phyloP scores from a whole-genome alignment of 2,329 filamentous ascomycete genomes.

The Pseudogymnoascus pannorum region DNA sequence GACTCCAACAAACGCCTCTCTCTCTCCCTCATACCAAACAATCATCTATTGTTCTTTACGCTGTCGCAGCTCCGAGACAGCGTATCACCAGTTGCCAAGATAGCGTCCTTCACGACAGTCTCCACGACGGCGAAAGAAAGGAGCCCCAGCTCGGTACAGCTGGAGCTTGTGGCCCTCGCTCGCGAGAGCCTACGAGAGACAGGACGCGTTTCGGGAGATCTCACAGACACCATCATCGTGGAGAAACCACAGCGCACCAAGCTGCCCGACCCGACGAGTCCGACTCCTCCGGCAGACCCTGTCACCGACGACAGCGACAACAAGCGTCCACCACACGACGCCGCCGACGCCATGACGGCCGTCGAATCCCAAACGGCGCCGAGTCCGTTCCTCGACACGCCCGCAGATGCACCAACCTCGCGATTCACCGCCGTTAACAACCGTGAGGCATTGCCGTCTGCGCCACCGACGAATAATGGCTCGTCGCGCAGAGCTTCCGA shows the following conservation, averaged over 20 bases:
- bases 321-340: conserved; percentile 10
- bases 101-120: background rate
- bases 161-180: conserved; percentile 10
- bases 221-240: background rate
- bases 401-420: conserved; percentile 25
- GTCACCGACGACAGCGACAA: conserved; percentile 14
- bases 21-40: background rate
- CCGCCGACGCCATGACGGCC: conserved; percentile 6
- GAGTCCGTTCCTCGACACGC: conserved; percentile 8
- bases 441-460: conserved; percentile 18
- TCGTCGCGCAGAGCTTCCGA: conserved; percentile 24
- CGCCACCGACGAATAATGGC: conserved; percentile 12
- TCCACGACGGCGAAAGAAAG: conserved; percentile 11
- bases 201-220: background rate
- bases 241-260: conserved; percentile 13
- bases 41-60: background rate
- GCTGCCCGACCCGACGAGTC: conserved; percentile 11
- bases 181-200: conserved; percentile 6
- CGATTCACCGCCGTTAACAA: conserved; percentile 31
- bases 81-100: background rate
- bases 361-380: conserved; percentile 10
- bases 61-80: conserved; percentile 7
- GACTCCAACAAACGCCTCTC: background rate
- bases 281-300: background rate
- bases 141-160: conserved; percentile 1